phyloP scores from a whole-genome alignment of 495 filamentous ascomycete species.

The Rostrohypoxylon terebratum region DNA sequence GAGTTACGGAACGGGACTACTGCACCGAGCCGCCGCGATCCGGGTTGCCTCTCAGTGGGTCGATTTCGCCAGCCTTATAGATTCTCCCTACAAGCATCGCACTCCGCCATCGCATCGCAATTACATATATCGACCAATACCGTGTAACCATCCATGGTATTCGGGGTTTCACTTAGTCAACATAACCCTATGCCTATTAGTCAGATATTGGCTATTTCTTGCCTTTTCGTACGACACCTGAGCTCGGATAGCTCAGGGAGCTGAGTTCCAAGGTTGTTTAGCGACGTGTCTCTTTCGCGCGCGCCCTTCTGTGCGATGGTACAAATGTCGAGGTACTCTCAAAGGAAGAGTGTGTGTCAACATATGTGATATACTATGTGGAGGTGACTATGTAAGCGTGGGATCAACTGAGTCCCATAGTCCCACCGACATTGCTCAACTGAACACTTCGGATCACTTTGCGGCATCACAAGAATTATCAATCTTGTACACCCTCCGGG shows the following conservation, averaged over 20 bases:
- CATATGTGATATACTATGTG: neutral
- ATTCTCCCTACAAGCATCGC: conserved; percentile 30
- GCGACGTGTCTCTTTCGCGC: conserved; percentile 79
- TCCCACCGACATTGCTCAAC: conserved; percentile 6
- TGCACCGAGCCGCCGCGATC: conserved; percentile 34
- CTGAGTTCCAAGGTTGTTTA: conserved; percentile 69
- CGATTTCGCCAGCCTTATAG: conserved; percentile 43
- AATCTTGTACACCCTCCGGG: conserved; percentile 10
- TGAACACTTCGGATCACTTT: conserved; percentile 1
- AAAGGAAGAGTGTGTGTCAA: conserved; percentile 12
- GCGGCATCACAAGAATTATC: conserved; percentile 4
- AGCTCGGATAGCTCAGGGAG: neutral
- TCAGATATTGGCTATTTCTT: conserved; percentile 3
- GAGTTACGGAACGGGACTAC: conserved; percentile 42
- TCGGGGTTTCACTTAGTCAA: conserved; percentile 31
- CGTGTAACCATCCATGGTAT: neutral
- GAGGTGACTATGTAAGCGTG: conserved; percentile 3
- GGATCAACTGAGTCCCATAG: conserved; percentile 11
- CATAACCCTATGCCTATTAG: conserved; percentile 29
- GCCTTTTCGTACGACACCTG: conserved; percentile 4
- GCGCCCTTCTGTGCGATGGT: conserved; percentile 90
- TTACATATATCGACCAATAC: conserved; percentile 36
- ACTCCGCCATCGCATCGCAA: conserved; percentile 37
- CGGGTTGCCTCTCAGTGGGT: conserved; percentile 37
- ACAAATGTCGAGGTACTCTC: conserved; percentile 50